Conservation (phyloP, 495 filamentous ascomycete genomes). For the Penicillium simplicissimum region DNA sequence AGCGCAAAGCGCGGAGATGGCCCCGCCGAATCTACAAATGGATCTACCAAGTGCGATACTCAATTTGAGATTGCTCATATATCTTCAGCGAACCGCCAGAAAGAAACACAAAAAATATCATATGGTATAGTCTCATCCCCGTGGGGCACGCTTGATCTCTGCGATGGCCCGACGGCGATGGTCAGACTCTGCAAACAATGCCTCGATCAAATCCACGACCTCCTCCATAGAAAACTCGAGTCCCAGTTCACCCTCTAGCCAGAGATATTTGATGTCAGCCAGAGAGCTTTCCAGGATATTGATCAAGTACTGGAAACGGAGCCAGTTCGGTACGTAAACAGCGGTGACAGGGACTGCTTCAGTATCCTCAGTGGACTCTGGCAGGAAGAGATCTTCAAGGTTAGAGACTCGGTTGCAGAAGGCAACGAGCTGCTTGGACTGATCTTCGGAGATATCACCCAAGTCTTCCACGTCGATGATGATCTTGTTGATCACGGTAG, state of each 20-base stretch:
- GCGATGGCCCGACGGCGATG: slow-evolving; percentile 72
- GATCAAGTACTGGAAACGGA: slow-evolving; percentile 83
- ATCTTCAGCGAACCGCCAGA: not conserved
- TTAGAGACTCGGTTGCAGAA: slow-evolving; percentile 71
- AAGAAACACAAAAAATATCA: not conserved
- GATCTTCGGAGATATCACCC: slow-evolving; percentile 79
- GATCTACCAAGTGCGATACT: not conserved
- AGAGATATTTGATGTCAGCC: slow-evolving; percentile 84
- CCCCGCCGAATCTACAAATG: slow-evolving; percentile 25
- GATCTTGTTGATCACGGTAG: slow-evolving; percentile 77
- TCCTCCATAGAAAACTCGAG: slow-evolving; percentile 82
- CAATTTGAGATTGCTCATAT: not conserved
- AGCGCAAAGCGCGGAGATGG: slow-evolving; percentile 45
- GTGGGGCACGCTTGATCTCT: slow-evolving; percentile 63
- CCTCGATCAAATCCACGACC: slow-evolving; percentile 81
- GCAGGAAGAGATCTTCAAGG: slow-evolving; percentile 75
- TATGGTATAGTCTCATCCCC: slow-evolving; percentile 8
- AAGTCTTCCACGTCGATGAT: slow-evolving; percentile 86
- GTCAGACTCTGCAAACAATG: slow-evolving; percentile 87
- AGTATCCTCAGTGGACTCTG: slow-evolving; percentile 42
- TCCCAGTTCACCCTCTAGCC: slow-evolving; percentile 81
- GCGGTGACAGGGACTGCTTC: slow-evolving; percentile 64
- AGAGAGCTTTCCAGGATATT: slow-evolving; percentile 90
- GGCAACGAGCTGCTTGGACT: slow-evolving; percentile 74
- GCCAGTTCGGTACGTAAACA: slow-evolving; percentile 80